Percentiles rank a stretch among this genome's conserved stretches.
phyloP scores from a whole-genome alignment of 2,329 filamentous ascomycete species.

The Sphaceloma murrayae region DNA sequence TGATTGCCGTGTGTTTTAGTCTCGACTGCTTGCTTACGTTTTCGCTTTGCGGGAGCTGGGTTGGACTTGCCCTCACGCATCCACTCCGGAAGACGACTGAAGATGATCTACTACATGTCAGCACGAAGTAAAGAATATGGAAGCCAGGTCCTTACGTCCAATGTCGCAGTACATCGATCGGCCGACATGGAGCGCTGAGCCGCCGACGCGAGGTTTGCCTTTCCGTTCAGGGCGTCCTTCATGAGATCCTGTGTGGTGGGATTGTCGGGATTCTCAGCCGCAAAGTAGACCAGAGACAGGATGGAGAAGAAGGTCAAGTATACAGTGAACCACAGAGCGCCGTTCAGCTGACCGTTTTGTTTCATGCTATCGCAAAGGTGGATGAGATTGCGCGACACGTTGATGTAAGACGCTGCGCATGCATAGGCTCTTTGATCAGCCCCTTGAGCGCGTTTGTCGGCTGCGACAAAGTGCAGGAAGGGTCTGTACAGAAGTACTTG shows the following conservation, averaged over 20 bases:
- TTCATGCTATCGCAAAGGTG: slow-evolving; percentile 73
- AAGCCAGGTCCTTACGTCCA: slow-evolving; percentile 51
- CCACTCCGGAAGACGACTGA: slow-evolving; percentile 65
- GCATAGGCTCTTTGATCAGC: slow-evolving; percentile 72
- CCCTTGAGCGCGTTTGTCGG: slow-evolving; percentile 39
- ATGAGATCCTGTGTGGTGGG: slow-evolving; percentile 67
- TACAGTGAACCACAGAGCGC: slow-evolving; percentile 78
- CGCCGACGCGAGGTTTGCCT: slow-evolving; percentile 68
- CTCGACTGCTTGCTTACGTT: slow-evolving; percentile 36
- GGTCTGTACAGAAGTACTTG: slow-evolving; percentile 76
- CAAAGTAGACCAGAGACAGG: slow-evolving; percentile 68
- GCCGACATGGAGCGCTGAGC: slow-evolving; percentile 81
- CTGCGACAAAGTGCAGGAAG: slow-evolving; percentile 74
- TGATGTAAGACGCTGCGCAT: slow-evolving; percentile 58
- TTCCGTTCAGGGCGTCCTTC: slow-evolving; percentile 74
- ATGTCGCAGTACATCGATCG: slow-evolving; percentile 68
- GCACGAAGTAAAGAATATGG: slow-evolving; percentile 16
- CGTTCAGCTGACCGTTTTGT: slow-evolving; percentile 62
- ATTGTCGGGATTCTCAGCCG: slow-evolving; percentile 69
- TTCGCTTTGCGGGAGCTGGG: slow-evolving; percentile 32
- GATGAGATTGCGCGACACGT: slow-evolving; percentile 62
- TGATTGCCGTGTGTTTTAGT: neutral
- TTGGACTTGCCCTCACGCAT: slow-evolving; percentile 39
- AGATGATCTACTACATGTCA: slow-evolving; percentile 52
- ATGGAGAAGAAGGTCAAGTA: slow-evolving; percentile 78